phyloP scores from a whole-genome alignment of 2,329 filamentous ascomycete genomes.

The Arthrobotrys conoides region DNA sequence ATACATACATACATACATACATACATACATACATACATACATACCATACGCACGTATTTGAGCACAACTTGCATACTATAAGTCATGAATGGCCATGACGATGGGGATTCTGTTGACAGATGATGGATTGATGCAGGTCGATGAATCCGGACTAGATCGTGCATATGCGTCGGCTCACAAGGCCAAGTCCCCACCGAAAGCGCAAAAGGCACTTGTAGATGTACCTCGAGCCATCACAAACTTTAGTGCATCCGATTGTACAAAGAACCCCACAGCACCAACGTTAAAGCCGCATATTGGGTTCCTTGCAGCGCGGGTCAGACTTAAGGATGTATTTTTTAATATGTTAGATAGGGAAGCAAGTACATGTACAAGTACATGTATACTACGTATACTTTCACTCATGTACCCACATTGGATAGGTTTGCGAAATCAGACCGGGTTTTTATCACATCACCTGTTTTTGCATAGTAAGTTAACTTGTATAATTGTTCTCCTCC shows the following conservation, averaged over 20 bases:
- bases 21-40: no score
- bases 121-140: constrained; percentile 10
- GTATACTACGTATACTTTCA: no score
- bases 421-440: constrained; percentile 10
- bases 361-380: no score
- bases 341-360: no score
- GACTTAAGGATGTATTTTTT: neutral
- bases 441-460: constrained; percentile 35
- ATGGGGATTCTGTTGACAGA: constrained; percentile 11
- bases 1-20: no score
- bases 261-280: neutral
- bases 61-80: no score
- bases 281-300: constrained; percentile 24
- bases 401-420: no score
- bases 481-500: constrained; percentile 22
- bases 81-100: neutral
- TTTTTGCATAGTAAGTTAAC: constrained; percentile 52
- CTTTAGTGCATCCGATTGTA: neutral
- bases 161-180: constrained; percentile 32
- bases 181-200: constrained; percentile 13
- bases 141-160: constrained; percentile 23
- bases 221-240: neutral
- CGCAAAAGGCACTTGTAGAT: neutral
- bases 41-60: no score
- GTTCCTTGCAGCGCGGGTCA: constrained; percentile 31